Conservation (phyloP, 176 grass and related monocot species). For the Bromus sterilis region DNA sequence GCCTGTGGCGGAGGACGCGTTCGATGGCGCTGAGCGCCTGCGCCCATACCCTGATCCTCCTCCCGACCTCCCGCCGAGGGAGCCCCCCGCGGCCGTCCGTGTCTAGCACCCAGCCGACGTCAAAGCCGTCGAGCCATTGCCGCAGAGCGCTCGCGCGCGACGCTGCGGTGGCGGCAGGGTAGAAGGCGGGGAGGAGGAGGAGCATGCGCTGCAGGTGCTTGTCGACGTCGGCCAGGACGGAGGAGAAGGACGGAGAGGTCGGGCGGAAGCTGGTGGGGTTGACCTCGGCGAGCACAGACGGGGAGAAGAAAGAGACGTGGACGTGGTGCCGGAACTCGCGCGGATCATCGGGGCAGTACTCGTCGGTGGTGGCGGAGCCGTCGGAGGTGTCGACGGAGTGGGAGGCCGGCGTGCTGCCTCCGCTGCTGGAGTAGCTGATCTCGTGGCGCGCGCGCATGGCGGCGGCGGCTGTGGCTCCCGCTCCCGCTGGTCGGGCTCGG, state of each 20-base stretch:
- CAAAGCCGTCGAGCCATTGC: constrained; percentile 22
- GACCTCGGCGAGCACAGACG: background rate
- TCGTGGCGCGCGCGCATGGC: background rate
- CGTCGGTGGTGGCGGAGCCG: constrained; percentile 23
- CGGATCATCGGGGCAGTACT: background rate
- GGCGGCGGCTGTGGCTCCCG: no score
- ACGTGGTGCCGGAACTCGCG: background rate
- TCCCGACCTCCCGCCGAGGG: constrained; percentile 19
- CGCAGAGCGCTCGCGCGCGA: background rate
- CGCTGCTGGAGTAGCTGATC: constrained; percentile 12
- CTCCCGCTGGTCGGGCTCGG: no score
- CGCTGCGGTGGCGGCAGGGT: background rate
- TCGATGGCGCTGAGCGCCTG: constrained; percentile 21
- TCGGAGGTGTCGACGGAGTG: constrained; percentile 28
- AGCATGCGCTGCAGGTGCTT: constrained; percentile 23
- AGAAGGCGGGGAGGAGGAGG: constrained; percentile 27
- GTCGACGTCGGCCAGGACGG: constrained; percentile 20
- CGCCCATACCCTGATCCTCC: constrained; percentile 20
- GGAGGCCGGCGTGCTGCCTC: background rate
- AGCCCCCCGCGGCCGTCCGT: background rate
- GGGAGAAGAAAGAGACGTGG: background rate
- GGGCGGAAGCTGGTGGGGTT: background rate
- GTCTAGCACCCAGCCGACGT: constrained; percentile 23
- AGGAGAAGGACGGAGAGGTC: background rate
- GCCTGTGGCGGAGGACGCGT: constrained; percentile 14